A percentile compares a stretch with the other conserved stretches of the same genome.
Conservation (phyloP, 768 basidiomycete species). For the Gyrodon lividus region DNA sequence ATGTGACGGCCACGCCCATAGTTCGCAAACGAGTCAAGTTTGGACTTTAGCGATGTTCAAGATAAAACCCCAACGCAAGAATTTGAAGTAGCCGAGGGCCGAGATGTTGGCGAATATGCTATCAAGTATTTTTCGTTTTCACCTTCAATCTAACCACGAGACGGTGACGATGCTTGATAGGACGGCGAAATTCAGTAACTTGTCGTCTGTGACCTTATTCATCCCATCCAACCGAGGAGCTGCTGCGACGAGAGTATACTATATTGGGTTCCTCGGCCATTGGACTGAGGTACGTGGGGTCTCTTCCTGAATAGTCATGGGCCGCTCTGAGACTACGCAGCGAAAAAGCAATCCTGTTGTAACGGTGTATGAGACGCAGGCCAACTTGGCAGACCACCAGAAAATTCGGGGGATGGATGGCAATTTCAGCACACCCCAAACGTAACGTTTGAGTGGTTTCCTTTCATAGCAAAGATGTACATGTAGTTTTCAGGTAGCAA, state of each 20-base stretch:
- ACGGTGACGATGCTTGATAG: slow-evolving; percentile 36
- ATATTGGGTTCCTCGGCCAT: slow-evolving; percentile 80
- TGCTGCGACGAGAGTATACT: slow-evolving; percentile 74
- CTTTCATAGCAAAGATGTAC: not conserved
- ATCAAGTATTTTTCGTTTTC: slow-evolving; percentile 55
- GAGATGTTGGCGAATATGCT: slow-evolving; percentile 82
- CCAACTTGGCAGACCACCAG: slow-evolving; percentile 84
- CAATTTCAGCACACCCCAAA: slow-evolving; percentile 48
- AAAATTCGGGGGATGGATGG: slow-evolving; percentile 82
- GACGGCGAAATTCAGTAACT: slow-evolving; percentile 81
- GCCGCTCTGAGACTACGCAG: slow-evolving; percentile 37
- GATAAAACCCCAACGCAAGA: slow-evolving; percentile 69
- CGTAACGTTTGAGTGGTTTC: slow-evolving; percentile 11
- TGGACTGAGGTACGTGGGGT: slow-evolving; percentile 64
- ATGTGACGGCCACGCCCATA: slow-evolving; percentile 25
- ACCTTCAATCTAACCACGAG: not conserved
- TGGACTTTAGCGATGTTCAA: slow-evolving; percentile 78
- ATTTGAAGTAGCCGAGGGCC: slow-evolving; percentile 63
- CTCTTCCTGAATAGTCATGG: not conserved
- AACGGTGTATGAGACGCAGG: slow-evolving; percentile 85
- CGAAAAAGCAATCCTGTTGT: slow-evolving; percentile 76
- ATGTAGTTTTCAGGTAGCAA: slow-evolving; percentile 6
- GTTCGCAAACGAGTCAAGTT: slow-evolving; percentile 74
- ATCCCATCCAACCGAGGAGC: slow-evolving; percentile 81
- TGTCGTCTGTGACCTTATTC: slow-evolving; percentile 80